phyloP scores from a whole-genome alignment of 83 land plant genomes.

The Diphasiastrum complanatum region DNA sequence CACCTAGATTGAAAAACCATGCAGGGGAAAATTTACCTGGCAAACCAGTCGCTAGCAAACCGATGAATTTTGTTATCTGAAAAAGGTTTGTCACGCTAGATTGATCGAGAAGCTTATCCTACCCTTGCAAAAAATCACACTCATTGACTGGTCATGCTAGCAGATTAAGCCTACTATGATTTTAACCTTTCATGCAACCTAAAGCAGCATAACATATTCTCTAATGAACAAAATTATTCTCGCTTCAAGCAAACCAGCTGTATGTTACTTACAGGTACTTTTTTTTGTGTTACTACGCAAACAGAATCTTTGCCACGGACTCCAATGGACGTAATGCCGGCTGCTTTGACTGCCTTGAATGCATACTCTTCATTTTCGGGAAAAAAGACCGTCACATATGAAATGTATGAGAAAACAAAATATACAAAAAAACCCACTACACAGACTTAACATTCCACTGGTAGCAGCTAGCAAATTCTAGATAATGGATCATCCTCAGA shows the following conservation, averaged over 20 bases:
- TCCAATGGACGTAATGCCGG: conserved; percentile 89
- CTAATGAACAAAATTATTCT: neutral
- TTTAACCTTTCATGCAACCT: neutral
- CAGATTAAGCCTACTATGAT: no score
- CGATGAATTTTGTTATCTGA: conserved; percentile 71
- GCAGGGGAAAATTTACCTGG: conserved; percentile 53
- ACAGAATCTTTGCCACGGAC: conserved; percentile 87
- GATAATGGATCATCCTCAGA: no score
- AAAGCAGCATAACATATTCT: neutral
- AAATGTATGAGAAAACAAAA: neutral
- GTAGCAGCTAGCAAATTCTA: no score
- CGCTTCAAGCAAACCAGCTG: neutral
- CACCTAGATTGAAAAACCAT: neutral
- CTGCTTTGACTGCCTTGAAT: conserved; percentile 85
- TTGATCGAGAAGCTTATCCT: conserved; percentile 96
- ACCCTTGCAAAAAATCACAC: conserved; percentile 1
- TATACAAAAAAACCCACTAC: no score
- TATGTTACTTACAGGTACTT: conserved; percentile 72
- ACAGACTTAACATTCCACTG: no score
- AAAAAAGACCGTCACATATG: neutral
- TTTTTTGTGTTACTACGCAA: conserved; percentile 94
- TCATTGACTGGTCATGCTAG: neutral
- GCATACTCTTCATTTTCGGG: conserved; percentile 60
- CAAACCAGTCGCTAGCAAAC: conserved; percentile 88
- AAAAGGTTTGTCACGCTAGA: conserved; percentile 91